phyloP scores from a whole-genome alignment of 768 basidiomycete genomes.

The Suillus paluster region DNA sequence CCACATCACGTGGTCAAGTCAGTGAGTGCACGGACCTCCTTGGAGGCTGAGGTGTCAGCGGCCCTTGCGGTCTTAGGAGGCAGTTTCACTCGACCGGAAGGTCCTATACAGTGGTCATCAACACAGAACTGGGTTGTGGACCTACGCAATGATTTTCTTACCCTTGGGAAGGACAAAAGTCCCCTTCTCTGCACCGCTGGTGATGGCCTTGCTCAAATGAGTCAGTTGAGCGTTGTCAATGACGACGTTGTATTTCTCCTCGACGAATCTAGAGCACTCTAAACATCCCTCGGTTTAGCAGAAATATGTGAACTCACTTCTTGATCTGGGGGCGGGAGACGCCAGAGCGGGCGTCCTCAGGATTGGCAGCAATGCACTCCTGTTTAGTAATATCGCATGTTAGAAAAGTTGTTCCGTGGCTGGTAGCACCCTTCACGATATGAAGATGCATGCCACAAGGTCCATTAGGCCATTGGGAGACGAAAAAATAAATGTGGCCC shows the following conservation, averaged over 20 bases:
- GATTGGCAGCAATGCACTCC: slow-evolving; percentile 81
- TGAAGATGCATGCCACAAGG: not conserved
- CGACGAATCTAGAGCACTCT: slow-evolving; percentile 66
- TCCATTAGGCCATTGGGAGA: not conserved
- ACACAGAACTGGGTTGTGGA: slow-evolving; percentile 1
- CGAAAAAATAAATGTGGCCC: not conserved
- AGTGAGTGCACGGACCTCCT: slow-evolving; percentile 51
- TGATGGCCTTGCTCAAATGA: slow-evolving; percentile 81
- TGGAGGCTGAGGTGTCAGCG: slow-evolving; percentile 55
- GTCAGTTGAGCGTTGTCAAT: slow-evolving; percentile 79
- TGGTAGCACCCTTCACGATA: not conserved
- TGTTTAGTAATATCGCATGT: slow-evolving; percentile 36
- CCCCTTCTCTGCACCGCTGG: slow-evolving; percentile 80
- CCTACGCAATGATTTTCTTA: slow-evolving; percentile 28
- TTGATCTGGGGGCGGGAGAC: slow-evolving; percentile 93
- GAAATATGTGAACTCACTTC: slow-evolving; percentile 60
- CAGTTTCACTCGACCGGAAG: slow-evolving; percentile 65
- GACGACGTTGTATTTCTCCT: slow-evolving; percentile 79
- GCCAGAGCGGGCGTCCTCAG: slow-evolving; percentile 78
- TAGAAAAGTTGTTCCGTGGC: not conserved
- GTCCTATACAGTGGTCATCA: slow-evolving; percentile 33
- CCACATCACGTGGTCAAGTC: slow-evolving; percentile 24
- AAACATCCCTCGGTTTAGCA: slow-evolving; percentile 20
- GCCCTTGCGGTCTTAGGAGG: slow-evolving; percentile 60
- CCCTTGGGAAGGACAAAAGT: slow-evolving; percentile 91